These are phyloP conservation scores for Tetracladium marchalianum DNA, from an alignment of 495 filamentous ascomycete species.

Conservation along the genomic window DNA sequence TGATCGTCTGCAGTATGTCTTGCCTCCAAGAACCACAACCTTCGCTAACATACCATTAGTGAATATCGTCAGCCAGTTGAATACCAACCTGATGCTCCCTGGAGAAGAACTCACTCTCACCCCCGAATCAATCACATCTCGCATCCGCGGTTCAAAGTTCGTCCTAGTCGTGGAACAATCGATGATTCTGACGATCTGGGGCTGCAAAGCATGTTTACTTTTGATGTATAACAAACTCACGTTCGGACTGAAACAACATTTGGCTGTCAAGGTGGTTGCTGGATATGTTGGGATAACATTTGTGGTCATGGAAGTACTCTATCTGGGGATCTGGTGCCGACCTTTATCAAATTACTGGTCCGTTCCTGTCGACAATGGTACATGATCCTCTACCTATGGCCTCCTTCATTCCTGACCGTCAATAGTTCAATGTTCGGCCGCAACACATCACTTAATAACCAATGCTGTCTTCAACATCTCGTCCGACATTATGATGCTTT, in stretches of 20 bases:
- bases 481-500: conserved; percentile 52
- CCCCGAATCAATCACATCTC: conserved; percentile 30
- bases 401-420: conserved; percentile 28
- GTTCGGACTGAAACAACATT: conserved; percentile 32
- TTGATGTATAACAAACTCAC: conserved; percentile 45
- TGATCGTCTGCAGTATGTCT: conserved; percentile 31
- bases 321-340: conserved; percentile 54
- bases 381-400: conserved; percentile 15
- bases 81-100: conserved; percentile 50
- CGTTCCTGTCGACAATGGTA: conserved; percentile 30
- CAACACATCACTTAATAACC: conserved; percentile 49
- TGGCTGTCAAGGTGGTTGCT: conserved; percentile 42
- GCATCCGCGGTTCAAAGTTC: conserved; percentile 45
- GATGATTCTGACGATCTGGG: conserved; percentile 37
- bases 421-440: conserved; percentile 23
- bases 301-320: conserved; percentile 50
- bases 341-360: conserved; percentile 55
- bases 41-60: conserved; percentile 14
- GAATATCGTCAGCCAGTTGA: conserved; percentile 44
- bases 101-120: conserved; percentile 38
- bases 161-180: conserved; percentile 36
- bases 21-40: no score
- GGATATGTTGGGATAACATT: conserved; percentile 46
- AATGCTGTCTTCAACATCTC: conserved; percentile 59
- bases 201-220: conserved; percentile 42